Evolutionary conservation across 805 yeast species (phyloP).

Genomic region (Ogataea polymorpha): DNA sequence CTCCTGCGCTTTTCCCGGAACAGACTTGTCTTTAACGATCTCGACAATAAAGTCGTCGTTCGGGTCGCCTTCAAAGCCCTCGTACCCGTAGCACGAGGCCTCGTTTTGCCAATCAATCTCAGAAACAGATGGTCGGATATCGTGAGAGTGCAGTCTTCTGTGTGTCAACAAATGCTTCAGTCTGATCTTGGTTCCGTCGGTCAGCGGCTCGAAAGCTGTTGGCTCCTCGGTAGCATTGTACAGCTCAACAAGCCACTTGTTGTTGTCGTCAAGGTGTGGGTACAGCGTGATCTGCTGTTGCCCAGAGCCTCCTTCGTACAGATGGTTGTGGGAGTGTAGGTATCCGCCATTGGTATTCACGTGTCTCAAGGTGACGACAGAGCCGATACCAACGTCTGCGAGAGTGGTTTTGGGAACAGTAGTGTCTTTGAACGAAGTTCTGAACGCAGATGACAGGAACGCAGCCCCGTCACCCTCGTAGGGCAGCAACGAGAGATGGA

Average conservation of each 20-base stretch:
- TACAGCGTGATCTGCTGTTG: constrained; percentile 82
- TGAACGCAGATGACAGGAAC: constrained; percentile 70
- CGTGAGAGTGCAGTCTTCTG: constrained; percentile 78
- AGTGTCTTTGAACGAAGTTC: constrained; percentile 59
- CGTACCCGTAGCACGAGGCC: constrained; percentile 71
- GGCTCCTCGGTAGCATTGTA: constrained; percentile 59
- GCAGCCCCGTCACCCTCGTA: constrained; percentile 71
- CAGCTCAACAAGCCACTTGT: constrained; percentile 68
- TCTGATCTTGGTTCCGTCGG: constrained; percentile 69
- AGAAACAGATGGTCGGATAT: constrained; percentile 74
- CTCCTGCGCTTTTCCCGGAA: constrained; percentile 48
- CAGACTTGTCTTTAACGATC: constrained; percentile 54
- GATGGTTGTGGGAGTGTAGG: constrained; percentile 73
- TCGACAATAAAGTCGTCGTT: constrained; percentile 81
- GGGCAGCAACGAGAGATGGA: constrained; percentile 58
- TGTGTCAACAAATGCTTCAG: constrained; percentile 55
- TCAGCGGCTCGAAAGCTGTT: constrained; percentile 56
- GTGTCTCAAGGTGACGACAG: constrained; percentile 65
- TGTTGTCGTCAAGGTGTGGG: constrained; percentile 74
- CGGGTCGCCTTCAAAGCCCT: constrained; percentile 77
- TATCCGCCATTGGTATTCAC: constrained; percentile 73
- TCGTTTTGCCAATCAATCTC: constrained; percentile 84
- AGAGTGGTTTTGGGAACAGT: constrained; percentile 54
- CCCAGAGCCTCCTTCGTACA: constrained; percentile 74
- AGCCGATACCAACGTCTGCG: constrained; percentile 73